Evolutionary conservation across 257 asterid species (phyloP).

Genomic region (Nicotiana undulata): DNA sequence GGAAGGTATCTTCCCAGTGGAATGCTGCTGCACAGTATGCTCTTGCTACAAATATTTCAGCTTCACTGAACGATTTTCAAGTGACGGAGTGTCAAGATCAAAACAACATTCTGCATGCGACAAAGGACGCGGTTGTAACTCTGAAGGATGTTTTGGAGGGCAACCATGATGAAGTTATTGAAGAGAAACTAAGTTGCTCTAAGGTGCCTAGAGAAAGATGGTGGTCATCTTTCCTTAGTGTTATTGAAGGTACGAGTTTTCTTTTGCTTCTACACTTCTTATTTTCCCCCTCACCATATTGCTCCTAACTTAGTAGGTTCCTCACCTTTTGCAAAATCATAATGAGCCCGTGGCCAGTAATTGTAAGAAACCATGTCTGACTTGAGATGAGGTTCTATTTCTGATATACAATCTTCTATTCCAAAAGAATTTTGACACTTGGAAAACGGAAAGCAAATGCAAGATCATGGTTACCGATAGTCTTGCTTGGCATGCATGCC

Average conservation of each 20-base stretch:
- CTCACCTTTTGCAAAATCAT: not conserved
- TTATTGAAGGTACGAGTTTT: conserved; percentile 46
- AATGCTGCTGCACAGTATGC: conserved; percentile 27
- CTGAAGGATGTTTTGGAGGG: conserved; percentile 55
- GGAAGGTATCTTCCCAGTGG: conserved; percentile 43
- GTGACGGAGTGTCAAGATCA: conserved; percentile 25
- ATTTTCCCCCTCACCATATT: not conserved
- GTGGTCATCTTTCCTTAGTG: conserved; percentile 66
- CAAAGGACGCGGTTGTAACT: conserved; percentile 47
- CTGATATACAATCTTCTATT: not conserved
- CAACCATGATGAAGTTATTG: conserved; percentile 42
- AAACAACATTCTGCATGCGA: conserved; percentile 29
- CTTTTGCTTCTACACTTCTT: not conserved
- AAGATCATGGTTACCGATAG: not conserved
- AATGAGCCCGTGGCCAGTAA: not conserved
- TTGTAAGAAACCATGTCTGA: not conserved
- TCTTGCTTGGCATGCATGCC: not conserved
- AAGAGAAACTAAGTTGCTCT: conserved; percentile 41
- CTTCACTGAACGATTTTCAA: conserved; percentile 38
- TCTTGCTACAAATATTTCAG: conserved; percentile 25
- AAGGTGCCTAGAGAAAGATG: conserved; percentile 44
- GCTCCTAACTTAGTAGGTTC: not conserved
- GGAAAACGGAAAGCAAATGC: not conserved
- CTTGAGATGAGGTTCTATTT: not conserved
- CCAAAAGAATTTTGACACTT: not conserved